Base-by-base conservation (phyloP, 495 filamentous ascomycete species). In the Neurospora sp. region DNA sequence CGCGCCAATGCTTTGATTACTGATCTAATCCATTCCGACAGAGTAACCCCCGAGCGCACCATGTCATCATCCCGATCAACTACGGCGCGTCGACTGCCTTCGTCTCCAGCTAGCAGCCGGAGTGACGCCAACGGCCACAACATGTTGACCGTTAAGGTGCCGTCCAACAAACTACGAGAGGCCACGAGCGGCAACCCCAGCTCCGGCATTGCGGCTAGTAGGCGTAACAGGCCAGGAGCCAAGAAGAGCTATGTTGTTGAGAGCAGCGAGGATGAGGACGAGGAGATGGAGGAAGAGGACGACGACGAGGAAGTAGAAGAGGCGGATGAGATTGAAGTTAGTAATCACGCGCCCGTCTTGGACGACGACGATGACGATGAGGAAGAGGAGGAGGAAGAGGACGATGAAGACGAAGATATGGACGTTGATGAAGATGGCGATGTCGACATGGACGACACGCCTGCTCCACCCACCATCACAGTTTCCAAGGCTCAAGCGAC, bases 121-220 rank as follows among this genome's bases (percentile, higher is more conserved):
- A 87, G 86, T 77, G 87, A 88, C 73, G 83, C 83, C 43, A 85
- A 84, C 54, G 54, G 40, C 74, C 90, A 92, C 73, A 88, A 95
- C 71, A 89, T 89, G 79, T 84, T 97, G 69, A 96, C 91, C 38
- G 90, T 97, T 76, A 97, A 94, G 84, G 90, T 95, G 78, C 90
- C 93, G 7, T 88, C 93, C 39, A 92, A 86, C 83, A 96, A 93
- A 84, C 86, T 96, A 71, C 91, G 92, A 40, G 90, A 96, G 80
- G 92, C 89, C 17, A 94, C 90, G 34, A 86, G 85, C 62, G 83
- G 81, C 71, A 77, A 88, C 7, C 92, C 88, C 42, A 85, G 85
- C 66, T 84, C 86, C 39, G 84, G 91, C 73, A 89, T 90, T 71
- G 76, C 91, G 19, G 87, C 86, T 71, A 89, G 89, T 21, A 91